A percentile compares a stretch with the other conserved stretches of the same genome.
phyloP scores from a whole-genome alignment of 2,329 filamentous ascomycete genomes.

The Diaporthe sp. region DNA sequence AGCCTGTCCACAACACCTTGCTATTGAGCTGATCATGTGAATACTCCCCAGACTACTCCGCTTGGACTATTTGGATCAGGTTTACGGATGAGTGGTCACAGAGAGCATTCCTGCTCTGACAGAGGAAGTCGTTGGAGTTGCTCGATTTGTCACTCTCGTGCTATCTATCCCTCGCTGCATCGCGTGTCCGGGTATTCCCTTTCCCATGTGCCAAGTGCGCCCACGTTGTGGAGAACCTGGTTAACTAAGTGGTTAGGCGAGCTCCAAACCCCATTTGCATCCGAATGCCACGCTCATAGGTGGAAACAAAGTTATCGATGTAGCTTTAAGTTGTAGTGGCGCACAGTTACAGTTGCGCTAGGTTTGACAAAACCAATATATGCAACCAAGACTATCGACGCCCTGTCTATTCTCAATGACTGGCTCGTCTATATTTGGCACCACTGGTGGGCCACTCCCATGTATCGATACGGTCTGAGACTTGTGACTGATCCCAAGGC shows the following conservation, averaged over 20 bases:
- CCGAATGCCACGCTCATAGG: not conserved
- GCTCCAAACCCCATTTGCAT: not conserved
- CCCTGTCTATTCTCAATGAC: not conserved
- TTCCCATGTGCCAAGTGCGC: conserved; percentile 2
- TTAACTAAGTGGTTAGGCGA: not conserved
- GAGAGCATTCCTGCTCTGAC: not conserved
- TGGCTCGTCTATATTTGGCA: not conserved
- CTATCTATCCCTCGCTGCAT: not conserved
- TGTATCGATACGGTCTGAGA: not conserved
- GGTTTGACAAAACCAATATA: not conserved
- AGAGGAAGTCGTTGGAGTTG: not conserved
- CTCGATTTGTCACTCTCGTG: not conserved
- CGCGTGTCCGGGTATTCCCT: not conserved
- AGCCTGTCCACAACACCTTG: not conserved
- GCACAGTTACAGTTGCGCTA: not conserved
- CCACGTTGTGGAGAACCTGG: conserved; percentile 4
- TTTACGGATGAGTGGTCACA: not conserved
- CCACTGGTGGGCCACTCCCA: not conserved
- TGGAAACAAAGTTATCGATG: not conserved
- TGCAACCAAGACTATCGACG: not conserved
- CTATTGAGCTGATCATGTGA: not conserved
- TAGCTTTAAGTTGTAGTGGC: not conserved
- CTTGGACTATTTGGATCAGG: fast-evolving
- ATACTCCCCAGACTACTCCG: too few relatives aligned
- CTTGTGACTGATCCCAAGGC: not conserved